These are phyloP conservation scores for Trametes cubensis DNA, from an alignment of 768 basidiomycete genomes.

Conservation along the genomic window DNA sequence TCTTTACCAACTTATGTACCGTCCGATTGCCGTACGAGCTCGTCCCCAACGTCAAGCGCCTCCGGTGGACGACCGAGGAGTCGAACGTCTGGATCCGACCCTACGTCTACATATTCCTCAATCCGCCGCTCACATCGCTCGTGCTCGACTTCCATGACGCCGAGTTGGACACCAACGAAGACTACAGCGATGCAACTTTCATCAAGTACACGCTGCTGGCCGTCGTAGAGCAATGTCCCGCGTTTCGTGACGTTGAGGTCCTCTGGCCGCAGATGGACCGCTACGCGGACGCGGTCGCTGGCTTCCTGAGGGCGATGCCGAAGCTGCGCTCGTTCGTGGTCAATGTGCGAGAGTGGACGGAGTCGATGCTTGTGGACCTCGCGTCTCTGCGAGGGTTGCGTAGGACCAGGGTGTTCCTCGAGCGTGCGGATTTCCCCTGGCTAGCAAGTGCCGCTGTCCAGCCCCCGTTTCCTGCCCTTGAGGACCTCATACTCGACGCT, in stretches of 20 bases:
- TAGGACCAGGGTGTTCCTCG: conserved; percentile 1
- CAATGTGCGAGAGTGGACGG: conserved; percentile 1
- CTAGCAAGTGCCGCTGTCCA: neutral
- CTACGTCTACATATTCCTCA: conserved; percentile 5
- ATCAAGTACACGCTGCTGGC: conserved; percentile 10
- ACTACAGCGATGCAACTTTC: neutral
- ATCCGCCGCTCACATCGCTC: neutral
- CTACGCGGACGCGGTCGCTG: neutral
- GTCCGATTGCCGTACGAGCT: conserved; percentile 7
- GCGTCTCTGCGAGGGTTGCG: conserved; percentile 8
- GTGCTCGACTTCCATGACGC: neutral
- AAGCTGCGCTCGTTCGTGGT: neutral
- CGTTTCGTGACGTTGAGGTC: conserved; percentile 4
- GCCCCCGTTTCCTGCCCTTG: conserved; percentile 2
- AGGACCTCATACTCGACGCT: conserved; percentile 8
- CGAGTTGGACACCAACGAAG: neutral
- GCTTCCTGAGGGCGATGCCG: neutral
- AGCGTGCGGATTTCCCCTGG: neutral
- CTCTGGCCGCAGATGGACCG: neutral
- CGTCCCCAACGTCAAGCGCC: conserved; percentile 6
- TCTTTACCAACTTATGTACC: neutral
- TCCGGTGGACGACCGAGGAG: conserved; percentile 15
- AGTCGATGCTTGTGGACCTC: neutral
- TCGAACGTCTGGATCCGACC: neutral
- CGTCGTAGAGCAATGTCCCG: conserved; percentile 2